Evolutionary conservation across 768 basidiomycete genomes (phyloP), one percentile per base, ranked within the genome.

Genomic region (Termitomyces sp.): DNA sequence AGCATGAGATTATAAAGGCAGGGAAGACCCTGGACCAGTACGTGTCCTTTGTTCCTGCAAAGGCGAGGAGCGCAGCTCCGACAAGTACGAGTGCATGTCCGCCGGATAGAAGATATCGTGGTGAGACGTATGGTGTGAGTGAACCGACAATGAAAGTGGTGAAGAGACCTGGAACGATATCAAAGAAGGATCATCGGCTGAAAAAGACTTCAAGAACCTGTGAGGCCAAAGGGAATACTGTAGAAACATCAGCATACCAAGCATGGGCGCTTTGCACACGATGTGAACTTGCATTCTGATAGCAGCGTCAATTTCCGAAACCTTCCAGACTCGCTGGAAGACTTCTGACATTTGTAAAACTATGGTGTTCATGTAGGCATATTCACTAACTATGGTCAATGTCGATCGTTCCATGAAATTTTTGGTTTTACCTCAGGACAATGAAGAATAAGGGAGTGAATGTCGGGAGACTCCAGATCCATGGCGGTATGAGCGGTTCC

Each of bases 11-110:
- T 32, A 70, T 60, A 61, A 81, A 77, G 14, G 72, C 80, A 18
- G 81, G 79, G 58, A 82, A 74, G 47, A 76, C 66, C 56, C 69
- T 67, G 0, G 60, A 40, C 79, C 77, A 82, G 62, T 82, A 82
- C 49, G 71, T 65, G 18, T 68, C 68, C 9, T 72, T 70, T 7
- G 56, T 61, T 54, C 74, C 72, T 0, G 73, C 75, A 36, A 75
- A 65, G 3, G 75, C 69, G 36, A 82, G 65, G 10, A 81, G 64
- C 35, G 66, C 54, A 6, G 76, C 76, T 28, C 74, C 71, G 6
- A 70, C 57, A 28, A 74, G 58, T 45, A 75, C 62, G 52, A 78
- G 58, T 26, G 63, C 57, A 45, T 79, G 71, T 5, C 76, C 78
- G 20, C 59, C 58, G 24, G 77, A 68, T 54, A 81, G 72, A 51